Percentiles rank a stretch among this genome's conserved stretches.
Conservation (phyloP, 1,284 basidiomycete species). For the Laetiporus sulphureus region DNA sequence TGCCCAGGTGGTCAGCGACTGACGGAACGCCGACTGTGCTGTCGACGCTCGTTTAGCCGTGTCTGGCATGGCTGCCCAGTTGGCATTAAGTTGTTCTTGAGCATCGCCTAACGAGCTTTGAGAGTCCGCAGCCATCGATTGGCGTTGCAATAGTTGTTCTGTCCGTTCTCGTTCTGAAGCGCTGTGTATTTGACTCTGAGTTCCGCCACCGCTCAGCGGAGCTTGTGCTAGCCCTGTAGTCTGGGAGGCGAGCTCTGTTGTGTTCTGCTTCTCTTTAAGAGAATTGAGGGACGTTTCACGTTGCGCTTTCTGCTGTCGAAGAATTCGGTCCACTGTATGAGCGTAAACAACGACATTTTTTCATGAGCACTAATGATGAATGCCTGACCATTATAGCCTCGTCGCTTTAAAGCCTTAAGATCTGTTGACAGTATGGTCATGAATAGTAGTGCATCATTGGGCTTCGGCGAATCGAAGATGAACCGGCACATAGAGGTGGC, state of each 20-base stretch:
- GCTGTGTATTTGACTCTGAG: too few relatives aligned
- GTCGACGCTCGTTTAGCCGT: too few relatives aligned
- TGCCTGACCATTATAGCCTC: conserved; percentile 75
- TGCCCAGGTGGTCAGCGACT: too few relatives aligned
- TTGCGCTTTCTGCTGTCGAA: conserved; percentile 79
- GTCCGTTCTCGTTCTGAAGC: too few relatives aligned
- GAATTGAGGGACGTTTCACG: conserved; percentile 37
- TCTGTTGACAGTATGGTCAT: conserved; percentile 93
- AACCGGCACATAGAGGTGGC: conserved; percentile 74
- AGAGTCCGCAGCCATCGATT: too few relatives aligned
- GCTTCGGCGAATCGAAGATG: conserved; percentile 68
- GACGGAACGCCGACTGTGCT: too few relatives aligned
- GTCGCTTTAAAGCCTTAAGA: conserved; percentile 73
- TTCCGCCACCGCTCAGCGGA: too few relatives aligned
- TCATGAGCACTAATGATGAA: not conserved
- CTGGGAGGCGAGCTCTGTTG: not conserved
- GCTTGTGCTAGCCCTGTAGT: too few relatives aligned
- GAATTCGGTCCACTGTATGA: conserved; percentile 77
- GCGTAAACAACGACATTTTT: conserved; percentile 1
- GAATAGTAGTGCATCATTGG: conserved; percentile 81
- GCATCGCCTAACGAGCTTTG: too few relatives aligned
- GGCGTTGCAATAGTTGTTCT: too few relatives aligned
- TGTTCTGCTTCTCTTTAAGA: not conserved
- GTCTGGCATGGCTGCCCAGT: too few relatives aligned
- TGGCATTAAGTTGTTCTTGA: too few relatives aligned